A percentile compares a stretch with the other conserved stretches of the same genome.
phyloP scores from a whole-genome alignment of 139 green algal genomes.

The Chlamydomonas eustigma region DNA sequence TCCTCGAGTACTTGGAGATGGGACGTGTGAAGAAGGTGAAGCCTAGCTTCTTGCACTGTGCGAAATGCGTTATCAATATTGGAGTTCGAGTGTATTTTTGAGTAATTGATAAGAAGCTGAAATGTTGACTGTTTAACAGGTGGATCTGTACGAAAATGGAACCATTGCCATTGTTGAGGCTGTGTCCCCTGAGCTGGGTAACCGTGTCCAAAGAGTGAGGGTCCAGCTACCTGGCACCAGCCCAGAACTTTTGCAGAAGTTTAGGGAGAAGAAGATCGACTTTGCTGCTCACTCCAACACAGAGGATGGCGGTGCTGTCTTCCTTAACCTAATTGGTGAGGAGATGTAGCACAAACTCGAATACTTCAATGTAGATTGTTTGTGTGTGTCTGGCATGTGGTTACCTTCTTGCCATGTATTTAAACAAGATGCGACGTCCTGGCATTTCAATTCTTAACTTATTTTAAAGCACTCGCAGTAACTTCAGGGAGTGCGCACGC shows the following conservation, averaged over 20 bases:
- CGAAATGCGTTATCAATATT: too few species aligned
- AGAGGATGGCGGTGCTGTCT: constrained; percentile 91
- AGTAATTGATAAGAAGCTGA: too few species aligned
- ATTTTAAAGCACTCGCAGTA: too few species aligned
- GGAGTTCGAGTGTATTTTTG: background rate
- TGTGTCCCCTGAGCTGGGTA: constrained; percentile 97
- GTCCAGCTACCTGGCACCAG: constrained; percentile 95
- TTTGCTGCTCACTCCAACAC: constrained; percentile 95
- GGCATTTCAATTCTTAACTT: too few species aligned
- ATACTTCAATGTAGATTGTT: too few species aligned
- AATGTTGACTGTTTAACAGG: constrained; percentile 51
- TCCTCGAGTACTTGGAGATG: constrained; percentile 99
- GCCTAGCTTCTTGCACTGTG: too few species aligned
- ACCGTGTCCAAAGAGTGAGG: constrained; percentile 97
- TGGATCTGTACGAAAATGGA: constrained; percentile 98
- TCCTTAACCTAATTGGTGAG: constrained; percentile 85
- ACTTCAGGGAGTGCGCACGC: too few species aligned
- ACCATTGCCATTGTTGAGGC: constrained; percentile 99
- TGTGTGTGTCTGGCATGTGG: too few species aligned
- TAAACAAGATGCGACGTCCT: too few species aligned
- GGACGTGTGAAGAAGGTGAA: constrained; percentile 97
- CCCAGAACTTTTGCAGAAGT: constrained; percentile 91
- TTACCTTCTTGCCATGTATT: too few species aligned
- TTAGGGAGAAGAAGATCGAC: constrained; percentile 98
- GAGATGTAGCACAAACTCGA: too few species aligned